Percentiles rank a stretch among this genome's conserved stretches.
Conservation (phyloP, 345 rosid genomes). For the Cardamine resedifolia region DNA sequence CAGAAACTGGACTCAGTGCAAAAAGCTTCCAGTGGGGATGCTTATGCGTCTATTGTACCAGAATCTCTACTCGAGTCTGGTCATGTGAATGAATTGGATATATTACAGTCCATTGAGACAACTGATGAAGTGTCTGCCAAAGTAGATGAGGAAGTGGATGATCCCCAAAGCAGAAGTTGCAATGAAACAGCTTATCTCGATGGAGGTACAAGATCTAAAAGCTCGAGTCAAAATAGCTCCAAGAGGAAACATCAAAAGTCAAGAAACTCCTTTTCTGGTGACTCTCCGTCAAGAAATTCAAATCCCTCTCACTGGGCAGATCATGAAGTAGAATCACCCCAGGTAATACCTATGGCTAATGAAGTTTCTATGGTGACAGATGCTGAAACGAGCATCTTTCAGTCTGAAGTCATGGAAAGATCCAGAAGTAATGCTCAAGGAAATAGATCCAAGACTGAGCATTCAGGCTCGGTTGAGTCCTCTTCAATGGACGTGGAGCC, state of each 20-base stretch:
- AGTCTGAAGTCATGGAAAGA: constrained; percentile 23
- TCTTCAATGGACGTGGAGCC: constrained; percentile 24
- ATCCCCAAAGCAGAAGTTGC: constrained; percentile 36
- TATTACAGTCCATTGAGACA: constrained; percentile 17
- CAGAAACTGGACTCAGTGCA: constrained; percentile 15
- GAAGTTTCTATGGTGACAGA: constrained; percentile 15
- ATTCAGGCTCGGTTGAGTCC: constrained; percentile 20
- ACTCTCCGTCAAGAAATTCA: constrained; percentile 3
- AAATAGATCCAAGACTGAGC: constrained; percentile 15
- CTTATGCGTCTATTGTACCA: constrained; percentile 28
- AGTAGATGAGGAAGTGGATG: constrained; percentile 37
- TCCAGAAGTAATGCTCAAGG: constrained; percentile 6
- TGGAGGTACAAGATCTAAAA: constrained; percentile 41
- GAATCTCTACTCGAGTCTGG: constrained; percentile 23
- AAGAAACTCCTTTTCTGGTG: constrained; percentile 31
- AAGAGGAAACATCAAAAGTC: constrained; percentile 30
- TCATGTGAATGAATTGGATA: constrained; percentile 14
- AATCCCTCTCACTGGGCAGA: constrained; percentile 19
- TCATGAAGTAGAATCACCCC: constrained; percentile 28
- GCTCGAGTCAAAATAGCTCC: constrained; percentile 30
- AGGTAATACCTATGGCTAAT: constrained; percentile 8
- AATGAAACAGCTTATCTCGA: constrained; percentile 31
- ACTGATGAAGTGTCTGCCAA: constrained; percentile 12
- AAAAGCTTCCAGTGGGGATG: constrained; percentile 11
- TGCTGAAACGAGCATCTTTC: constrained; percentile 12